A percentile compares a stretch with the other conserved stretches of the same genome.
Evolutionary conservation across 805 yeast species (phyloP).

Genomic region (Candida chauliodis): DNA sequence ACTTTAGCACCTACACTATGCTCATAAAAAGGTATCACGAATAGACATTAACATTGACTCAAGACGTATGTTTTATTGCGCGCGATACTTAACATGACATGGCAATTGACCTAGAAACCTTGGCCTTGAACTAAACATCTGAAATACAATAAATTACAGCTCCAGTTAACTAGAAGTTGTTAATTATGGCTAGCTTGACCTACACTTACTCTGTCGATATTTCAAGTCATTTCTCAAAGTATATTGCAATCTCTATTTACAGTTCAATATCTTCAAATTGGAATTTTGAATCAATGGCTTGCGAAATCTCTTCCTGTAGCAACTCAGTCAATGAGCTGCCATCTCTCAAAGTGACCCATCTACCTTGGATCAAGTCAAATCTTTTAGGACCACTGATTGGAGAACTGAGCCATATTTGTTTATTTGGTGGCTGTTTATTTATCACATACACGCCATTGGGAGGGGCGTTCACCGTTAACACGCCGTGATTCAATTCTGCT

Average conservation of each 20-base stretch:
- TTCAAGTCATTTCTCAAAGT: too few relatives aligned
- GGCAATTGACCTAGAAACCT: too few relatives aligned
- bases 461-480: slow-evolving; percentile 68
- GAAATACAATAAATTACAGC: too few relatives aligned
- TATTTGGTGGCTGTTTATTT: slow-evolving; percentile 96
- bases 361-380: slow-evolving; percentile 62
- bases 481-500: slow-evolving; percentile 82
- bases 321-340: slow-evolving; percentile 31
- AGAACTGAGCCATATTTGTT: slow-evolving; percentile 93
- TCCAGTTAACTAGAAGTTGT: too few relatives aligned
- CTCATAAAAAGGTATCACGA: too few relatives aligned
- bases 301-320: slow-evolving; percentile 28
- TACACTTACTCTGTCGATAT: too few relatives aligned
- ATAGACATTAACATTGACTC: too few relatives aligned
- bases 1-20: too few relatives aligned
- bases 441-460: slow-evolving; percentile 82
- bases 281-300: slow-evolving; percentile 22
- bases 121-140: too few relatives aligned
- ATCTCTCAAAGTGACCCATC: slow-evolving; percentile 82
- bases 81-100: too few relatives aligned
- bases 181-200: too few relatives aligned
- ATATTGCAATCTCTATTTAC: slow-evolving; percentile 1
- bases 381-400: slow-evolving; percentile 91
- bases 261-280: slow-evolving; percentile 17
- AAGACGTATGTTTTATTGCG: too few relatives aligned